Conservation (phyloP, 805 yeast genomes). For the Aciculoconidium aculeatum region DNA sequence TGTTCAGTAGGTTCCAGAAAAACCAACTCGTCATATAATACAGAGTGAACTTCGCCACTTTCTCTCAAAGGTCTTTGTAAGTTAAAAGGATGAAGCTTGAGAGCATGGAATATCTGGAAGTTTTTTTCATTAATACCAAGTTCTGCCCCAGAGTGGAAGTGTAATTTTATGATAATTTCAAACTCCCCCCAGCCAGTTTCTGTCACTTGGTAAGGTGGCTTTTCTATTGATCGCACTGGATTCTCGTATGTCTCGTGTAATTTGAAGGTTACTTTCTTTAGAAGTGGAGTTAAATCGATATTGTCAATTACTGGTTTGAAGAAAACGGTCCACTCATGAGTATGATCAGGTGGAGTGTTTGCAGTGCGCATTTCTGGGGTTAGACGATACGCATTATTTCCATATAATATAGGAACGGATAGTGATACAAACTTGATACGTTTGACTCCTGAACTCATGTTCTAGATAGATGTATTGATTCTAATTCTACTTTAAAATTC, state of each 20-base stretch:
- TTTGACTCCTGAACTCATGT: constrained; percentile 11
- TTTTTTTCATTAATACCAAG: constrained; percentile 68
- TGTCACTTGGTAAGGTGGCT: constrained; percentile 90
- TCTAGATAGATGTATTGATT: too few species aligned
- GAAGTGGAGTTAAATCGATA: constrained; percentile 71
- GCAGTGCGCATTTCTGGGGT: constrained; percentile 34
- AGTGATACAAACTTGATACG: constrained; percentile 41
- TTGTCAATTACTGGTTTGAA: constrained; percentile 66
- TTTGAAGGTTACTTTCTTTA: constrained; percentile 89
- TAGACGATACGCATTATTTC: constrained; percentile 71
- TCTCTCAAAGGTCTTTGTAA: constrained; percentile 31
- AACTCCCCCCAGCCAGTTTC: constrained; percentile 99
- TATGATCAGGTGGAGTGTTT: constrained; percentile 82
- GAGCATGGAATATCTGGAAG: constrained; percentile 77
- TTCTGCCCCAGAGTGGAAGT: constrained; percentile 74
- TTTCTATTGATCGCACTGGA: constrained; percentile 78
- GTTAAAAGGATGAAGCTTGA: constrained; percentile 86
- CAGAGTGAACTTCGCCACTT: constrained; percentile 39
- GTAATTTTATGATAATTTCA: constrained; percentile 83
- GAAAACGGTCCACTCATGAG: constrained; percentile 94
- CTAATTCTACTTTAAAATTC: too few species aligned
- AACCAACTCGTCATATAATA: constrained; percentile 80
- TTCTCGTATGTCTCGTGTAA: constrained; percentile 90
- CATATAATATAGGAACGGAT: constrained; percentile 74
- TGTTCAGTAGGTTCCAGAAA: constrained; percentile 94